Evolutionary conservation across 768 basidiomycete genomes (phyloP), one percentile per base, ranked within the genome.

Genomic region (Suillus variegatus): DNA sequence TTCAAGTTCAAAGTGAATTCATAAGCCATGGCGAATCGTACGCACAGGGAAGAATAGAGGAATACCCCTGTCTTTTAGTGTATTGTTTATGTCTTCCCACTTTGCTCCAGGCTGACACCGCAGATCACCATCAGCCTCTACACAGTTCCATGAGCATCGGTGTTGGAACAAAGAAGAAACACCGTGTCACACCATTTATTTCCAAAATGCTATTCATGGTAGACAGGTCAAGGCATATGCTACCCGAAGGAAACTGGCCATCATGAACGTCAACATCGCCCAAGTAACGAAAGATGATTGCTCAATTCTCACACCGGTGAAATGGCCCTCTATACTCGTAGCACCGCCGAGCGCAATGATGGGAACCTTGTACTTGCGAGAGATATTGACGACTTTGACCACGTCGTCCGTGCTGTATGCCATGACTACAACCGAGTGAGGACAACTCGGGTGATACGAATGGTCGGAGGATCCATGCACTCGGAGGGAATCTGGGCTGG

Each of bases 251-350:
- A 60, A 71, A 66, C 83, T 84, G 63, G 9, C 47, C 35, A n/a
- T 14, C 5, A 64, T 52, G 16, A 32, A 18, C 41, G 46, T 54
- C 46, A 40, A 46, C 52, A 60, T 41, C 3, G 57, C 10, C 8
- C 4, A 38, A 44, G 38, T 55, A 47, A 20, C 2, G 3, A 3
- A 51, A 16, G 1, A 36, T 32, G 8, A 67, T 43, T 46, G 46
- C 36, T 63, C 4, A 10, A 28, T 13, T 76, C 82, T 64, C 65
- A 92, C 92, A 36, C 91, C 91, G 57, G 86, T 86, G 67, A 90
- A 93, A 77, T 97, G 93, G 0, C 94, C 94, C 74, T 97, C 95
- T 14, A 96, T 81, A 71, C 89, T 90, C 0, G 94, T 97, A 13
- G 92, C 94, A 2, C 94, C 95, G 57, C 90, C 88, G 71, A 90